Evolutionary conservation across 179 eudicot genomes (phyloP).

Genomic region (Silene vulgaris): DNA sequence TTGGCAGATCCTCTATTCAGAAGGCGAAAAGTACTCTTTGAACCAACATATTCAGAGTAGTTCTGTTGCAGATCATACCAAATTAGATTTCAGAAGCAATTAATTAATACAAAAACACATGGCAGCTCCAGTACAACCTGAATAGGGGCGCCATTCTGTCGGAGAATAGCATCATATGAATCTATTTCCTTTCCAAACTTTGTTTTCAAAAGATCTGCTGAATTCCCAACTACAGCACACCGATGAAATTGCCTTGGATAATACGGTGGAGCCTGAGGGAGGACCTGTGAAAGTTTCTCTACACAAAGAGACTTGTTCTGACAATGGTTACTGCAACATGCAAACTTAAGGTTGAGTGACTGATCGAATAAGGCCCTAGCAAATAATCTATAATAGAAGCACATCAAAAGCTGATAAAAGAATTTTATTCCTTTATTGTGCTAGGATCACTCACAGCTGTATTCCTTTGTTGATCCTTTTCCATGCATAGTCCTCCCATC

Average conservation of each 20-base stretch:
- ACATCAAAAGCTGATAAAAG: neutral
- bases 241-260: constrained; percentile 69
- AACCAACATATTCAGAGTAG: constrained; percentile 77
- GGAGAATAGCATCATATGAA: constrained; percentile 71
- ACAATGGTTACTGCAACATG: constrained; percentile 57
- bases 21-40: constrained; percentile 90
- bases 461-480: constrained; percentile 86
- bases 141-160: constrained; percentile 96
- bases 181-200: constrained; percentile 91
- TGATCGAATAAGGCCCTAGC: neutral
- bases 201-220: constrained; percentile 89
- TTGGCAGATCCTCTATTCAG: constrained; percentile 98
- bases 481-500: constrained; percentile 97
- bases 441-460: constrained; percentile 58
- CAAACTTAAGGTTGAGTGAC: constrained; percentile 18
- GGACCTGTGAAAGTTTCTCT: constrained; percentile 91
- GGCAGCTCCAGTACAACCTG: constrained; percentile 43
- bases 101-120: neutral
- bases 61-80: constrained; percentile 48
- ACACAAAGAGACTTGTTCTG: constrained; percentile 75
- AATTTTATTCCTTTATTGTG: neutral
- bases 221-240: constrained; percentile 95
- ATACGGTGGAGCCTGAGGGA: constrained; percentile 79
- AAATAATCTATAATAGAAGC: constrained; percentile 8
- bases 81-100: neutral